phyloP scores from a whole-genome alignment of 768 basidiomycete species.

The Kockovaella imperatae region DNA sequence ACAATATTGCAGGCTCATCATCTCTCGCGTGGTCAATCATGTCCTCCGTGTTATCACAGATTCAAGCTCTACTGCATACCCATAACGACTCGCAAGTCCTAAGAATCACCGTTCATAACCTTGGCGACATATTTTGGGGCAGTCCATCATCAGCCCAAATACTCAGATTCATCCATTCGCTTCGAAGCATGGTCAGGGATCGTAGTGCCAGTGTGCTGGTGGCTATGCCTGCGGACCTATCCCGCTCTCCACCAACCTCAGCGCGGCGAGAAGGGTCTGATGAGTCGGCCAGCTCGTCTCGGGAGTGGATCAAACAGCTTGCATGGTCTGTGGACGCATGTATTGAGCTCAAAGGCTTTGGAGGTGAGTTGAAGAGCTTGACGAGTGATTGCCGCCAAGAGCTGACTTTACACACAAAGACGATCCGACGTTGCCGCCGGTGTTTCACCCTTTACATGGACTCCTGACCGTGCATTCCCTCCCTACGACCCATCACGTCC shows the following conservation, averaged over 20 bases:
- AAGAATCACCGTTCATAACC: conserved; percentile 41
- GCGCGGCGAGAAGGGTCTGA: neutral
- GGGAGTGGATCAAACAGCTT: conserved; percentile 67
- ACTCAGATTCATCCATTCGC: conserved; percentile 61
- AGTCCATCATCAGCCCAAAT: conserved; percentile 45
- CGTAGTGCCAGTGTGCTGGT: conserved; percentile 57
- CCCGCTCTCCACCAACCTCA: conserved; percentile 29
- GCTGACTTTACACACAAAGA: conserved; percentile 47
- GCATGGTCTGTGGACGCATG: conserved; percentile 72
- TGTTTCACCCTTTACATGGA: conserved; percentile 82
- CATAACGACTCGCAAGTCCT: conserved; percentile 16
- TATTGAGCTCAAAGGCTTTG: conserved; percentile 67
- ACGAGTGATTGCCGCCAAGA: neutral
- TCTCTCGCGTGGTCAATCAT: conserved; percentile 4
- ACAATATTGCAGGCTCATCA: neutral
- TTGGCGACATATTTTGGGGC: conserved; percentile 43
- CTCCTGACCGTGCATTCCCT: conserved; percentile 68
- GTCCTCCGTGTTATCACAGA: conserved; percentile 3
- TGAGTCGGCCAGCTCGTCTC: conserved; percentile 26
- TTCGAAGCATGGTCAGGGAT: conserved; percentile 50
- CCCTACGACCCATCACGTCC: conserved; percentile 64
- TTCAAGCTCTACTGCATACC: conserved; percentile 6
- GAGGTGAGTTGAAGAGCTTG: conserved; percentile 53
- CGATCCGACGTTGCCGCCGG: conserved; percentile 62
- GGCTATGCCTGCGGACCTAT: conserved; percentile 56